A percentile compares a stretch with the other conserved stretches of the same genome.
These are phyloP conservation scores for Dispira simplex DNA, from an alignment of 192 early-diverging fungal species.

Conservation along the genomic window DNA sequence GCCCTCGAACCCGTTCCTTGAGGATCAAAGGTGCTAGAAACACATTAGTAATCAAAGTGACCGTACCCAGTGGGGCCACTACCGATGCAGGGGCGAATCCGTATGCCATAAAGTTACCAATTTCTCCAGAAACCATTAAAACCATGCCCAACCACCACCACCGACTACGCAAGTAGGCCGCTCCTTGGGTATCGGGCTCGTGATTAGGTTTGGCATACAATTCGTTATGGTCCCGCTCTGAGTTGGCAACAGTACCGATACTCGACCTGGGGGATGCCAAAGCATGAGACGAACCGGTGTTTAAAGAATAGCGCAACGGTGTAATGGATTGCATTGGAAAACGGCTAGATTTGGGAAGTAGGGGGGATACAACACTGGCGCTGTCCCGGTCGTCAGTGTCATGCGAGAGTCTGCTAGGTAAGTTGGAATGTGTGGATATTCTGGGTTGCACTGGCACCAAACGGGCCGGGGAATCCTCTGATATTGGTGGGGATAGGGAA, in stretches of 20 bases:
- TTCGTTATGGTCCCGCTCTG: conserved; percentile 1
- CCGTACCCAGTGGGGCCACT: conserved; percentile 58
- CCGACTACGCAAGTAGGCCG: conserved; percentile 31
- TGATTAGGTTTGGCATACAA: conserved; percentile 11
- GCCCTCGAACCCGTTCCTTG: conserved; percentile 37
- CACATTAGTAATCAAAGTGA: conserved; percentile 50
- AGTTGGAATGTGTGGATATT: neutral
- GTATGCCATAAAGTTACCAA: conserved; percentile 43
- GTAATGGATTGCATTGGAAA: neutral
- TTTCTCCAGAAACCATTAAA: conserved; percentile 44
- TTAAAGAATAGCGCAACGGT: conserved; percentile 1
- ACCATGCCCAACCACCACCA: conserved; percentile 55
- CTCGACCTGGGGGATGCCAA: neutral
- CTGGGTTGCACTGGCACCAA: neutral
- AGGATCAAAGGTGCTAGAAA: conserved; percentile 53
- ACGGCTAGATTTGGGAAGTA: neutral
- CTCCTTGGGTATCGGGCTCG: neutral
- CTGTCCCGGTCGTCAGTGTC: conserved; percentile 11
- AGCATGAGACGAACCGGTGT: conserved; percentile 8
- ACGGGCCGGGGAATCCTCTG: neutral
- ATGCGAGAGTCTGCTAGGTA: conserved; percentile 14
- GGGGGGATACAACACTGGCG: neutral
- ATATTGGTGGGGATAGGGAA: neutral
- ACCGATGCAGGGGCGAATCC: conserved; percentile 59
- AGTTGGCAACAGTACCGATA: too few species aligned